Evolutionary conservation across 139 green algal species (phyloP).

Genomic region (Tetradesmus lagerheimii): DNA sequence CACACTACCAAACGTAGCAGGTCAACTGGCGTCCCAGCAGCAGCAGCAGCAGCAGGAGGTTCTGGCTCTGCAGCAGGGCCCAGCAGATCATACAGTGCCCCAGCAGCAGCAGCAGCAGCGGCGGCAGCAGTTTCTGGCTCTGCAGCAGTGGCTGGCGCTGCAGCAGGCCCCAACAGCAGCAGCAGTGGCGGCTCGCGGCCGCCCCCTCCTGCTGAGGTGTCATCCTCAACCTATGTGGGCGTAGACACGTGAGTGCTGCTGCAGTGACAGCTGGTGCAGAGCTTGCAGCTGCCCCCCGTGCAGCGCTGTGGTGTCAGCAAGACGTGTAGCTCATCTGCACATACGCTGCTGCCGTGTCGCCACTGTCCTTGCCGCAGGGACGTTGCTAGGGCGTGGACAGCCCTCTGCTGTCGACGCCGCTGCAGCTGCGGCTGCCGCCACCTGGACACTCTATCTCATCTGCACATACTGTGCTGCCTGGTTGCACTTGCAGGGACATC

Average conservation of each 20-base stretch:
- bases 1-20: not conserved
- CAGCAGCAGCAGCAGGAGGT: constrained; percentile 12
- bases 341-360: too few relatives aligned
- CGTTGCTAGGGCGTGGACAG: too few relatives aligned
- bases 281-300: too few relatives aligned
- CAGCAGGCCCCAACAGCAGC: not conserved
- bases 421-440: too few relatives aligned
- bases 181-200: not conserved
- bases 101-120: not conserved
- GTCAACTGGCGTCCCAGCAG: not conserved
- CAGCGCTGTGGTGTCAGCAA: too few relatives aligned
- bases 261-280: too few relatives aligned
- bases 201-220: not conserved
- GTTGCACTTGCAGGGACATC: too few relatives aligned
- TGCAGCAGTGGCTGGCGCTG: not conserved
- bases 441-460: too few relatives aligned
- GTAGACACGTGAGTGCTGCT: not conserved
- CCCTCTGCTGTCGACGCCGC: too few relatives aligned
- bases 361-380: too few relatives aligned
- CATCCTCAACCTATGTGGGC: not conserved
- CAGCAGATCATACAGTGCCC: not conserved
- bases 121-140: constrained; percentile 1
- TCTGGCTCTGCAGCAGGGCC: not conserved
- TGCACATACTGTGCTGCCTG: too few relatives aligned
- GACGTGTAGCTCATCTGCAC: too few relatives aligned